Percentiles rank a stretch among this genome's conserved stretches.
phyloP scores from a whole-genome alignment of 75 land plant species.

The Ceratopteris richardii region DNA sequence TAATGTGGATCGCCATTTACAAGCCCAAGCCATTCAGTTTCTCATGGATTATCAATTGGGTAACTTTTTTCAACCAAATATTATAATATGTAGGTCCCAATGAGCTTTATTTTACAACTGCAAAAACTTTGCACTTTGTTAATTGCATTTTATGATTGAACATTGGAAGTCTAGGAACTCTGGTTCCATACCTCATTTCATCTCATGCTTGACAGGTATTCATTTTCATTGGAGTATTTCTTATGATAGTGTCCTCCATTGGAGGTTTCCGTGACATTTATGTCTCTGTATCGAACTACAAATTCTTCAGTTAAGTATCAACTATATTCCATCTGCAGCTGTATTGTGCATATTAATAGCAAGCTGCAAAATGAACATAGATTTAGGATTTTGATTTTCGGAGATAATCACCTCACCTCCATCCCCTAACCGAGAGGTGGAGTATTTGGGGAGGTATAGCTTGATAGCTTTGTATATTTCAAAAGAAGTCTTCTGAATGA shows the following conservation, averaged over 20 bases:
- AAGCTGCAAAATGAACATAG: too few relatives aligned
- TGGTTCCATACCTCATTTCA: not conserved
- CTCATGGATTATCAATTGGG: constrained; percentile 38
- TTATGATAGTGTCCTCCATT: constrained; percentile 30
- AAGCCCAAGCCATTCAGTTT: constrained; percentile 30
- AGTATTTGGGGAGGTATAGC: too few relatives aligned
- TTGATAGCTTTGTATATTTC: too few relatives aligned
- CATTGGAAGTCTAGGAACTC: too few relatives aligned
- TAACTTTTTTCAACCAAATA: constrained; percentile 14
- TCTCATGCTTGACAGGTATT: constrained; percentile 16
- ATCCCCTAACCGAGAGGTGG: too few relatives aligned
- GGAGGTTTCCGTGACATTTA: constrained; percentile 37
- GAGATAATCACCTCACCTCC: too few relatives aligned
- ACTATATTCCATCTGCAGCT: too few relatives aligned
- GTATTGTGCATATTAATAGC: too few relatives aligned
- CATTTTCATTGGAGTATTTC: constrained; percentile 27
- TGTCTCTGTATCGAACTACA: constrained; percentile 10
- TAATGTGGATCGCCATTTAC: constrained; percentile 31
- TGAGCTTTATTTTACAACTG: not conserved
- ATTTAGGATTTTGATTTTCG: too few relatives aligned
- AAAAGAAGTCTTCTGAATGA: too few relatives aligned
- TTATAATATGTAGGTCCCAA: too few relatives aligned
- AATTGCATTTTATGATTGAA: not conserved
- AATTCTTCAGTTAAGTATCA: too few relatives aligned
- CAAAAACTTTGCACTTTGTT: not conserved